Conservation (phyloP, 257 asterid species). For the Ballota nigra region DNA sequence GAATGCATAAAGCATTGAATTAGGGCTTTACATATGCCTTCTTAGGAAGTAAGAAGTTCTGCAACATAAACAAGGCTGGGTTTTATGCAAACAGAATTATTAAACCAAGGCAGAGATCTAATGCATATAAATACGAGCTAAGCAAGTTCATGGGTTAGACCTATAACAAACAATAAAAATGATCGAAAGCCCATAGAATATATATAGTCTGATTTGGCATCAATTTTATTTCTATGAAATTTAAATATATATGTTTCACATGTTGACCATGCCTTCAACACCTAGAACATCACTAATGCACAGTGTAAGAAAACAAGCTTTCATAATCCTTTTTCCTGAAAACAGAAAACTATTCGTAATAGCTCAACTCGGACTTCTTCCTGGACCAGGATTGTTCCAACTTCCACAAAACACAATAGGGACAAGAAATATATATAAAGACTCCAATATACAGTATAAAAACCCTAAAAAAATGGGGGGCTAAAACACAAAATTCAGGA, state of each 20-base stretch:
- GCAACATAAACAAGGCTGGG: neutral
- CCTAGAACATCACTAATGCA: neutral
- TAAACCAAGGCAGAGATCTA: conserved; percentile 6
- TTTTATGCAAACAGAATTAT: neutral
- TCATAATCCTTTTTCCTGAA: neutral
- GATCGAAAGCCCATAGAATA: neutral
- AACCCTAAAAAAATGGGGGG: conserved; percentile 24
- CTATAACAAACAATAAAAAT: neutral
- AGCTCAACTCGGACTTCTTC: conserved; percentile 11
- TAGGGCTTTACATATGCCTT: neutral
- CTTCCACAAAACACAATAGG: neutral
- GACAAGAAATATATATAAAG: neutral
- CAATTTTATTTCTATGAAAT: neutral
- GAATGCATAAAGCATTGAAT: conserved; percentile 1
- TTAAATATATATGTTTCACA: neutral
- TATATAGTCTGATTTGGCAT: conserved; percentile 12
- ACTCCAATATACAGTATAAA: neutral
- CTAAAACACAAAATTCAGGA: neutral
- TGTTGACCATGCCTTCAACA: neutral
- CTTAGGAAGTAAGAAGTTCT: conserved; percentile 9
- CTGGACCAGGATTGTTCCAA: neutral
- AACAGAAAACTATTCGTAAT: neutral
- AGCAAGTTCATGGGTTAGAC: conserved; percentile 1
- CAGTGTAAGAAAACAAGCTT: neutral
- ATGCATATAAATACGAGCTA: neutral